Percentiles rank a stretch among this genome's conserved stretches.
phyloP scores from a whole-genome alignment of 352 stramenopile genomes.

The Bremia lactucae region DNA sequence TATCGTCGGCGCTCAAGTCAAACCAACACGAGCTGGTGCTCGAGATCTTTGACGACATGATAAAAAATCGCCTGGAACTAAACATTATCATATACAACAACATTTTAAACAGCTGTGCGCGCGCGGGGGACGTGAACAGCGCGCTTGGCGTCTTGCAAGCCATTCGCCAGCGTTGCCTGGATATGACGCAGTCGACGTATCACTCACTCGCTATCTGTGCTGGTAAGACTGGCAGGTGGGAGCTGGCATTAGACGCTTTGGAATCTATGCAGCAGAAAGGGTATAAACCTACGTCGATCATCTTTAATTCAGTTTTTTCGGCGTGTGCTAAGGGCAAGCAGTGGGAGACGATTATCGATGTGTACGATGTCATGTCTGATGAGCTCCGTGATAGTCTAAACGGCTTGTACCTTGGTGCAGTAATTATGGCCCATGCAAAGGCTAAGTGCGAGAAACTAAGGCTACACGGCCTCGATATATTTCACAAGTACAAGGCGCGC shows the following conservation, averaged over 20 bases:
- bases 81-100: slow-evolving; percentile 81
- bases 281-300: slow-evolving; percentile 50
- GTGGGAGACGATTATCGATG: slow-evolving; percentile 48
- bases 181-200: slow-evolving; percentile 71
- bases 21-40: slow-evolving; percentile 75
- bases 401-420: slow-evolving; percentile 47
- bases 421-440: slow-evolving; percentile 73
- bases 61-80: slow-evolving; percentile 56
- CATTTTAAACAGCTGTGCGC: slow-evolving; percentile 76
- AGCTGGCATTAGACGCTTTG: slow-evolving; percentile 57
- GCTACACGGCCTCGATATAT: slow-evolving; percentile 42
- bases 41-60: slow-evolving; percentile 84
- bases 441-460: slow-evolving; percentile 22
- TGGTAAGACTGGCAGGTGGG: slow-evolving; percentile 61
- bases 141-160: slow-evolving; percentile 53
- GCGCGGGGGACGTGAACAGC: slow-evolving; percentile 57
- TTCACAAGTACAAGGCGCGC: slow-evolving; percentile 27
- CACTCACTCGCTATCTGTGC: slow-evolving; percentile 74
- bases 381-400: slow-evolving; percentile 27
- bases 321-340: slow-evolving; percentile 66
- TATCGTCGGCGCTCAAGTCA: slow-evolving; percentile 72
- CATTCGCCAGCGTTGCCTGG: slow-evolving; percentile 42
- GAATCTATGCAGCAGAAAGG: slow-evolving; percentile 33
- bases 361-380: slow-evolving; percentile 52
- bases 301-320: slow-evolving; percentile 75